Percentiles rank a stretch among this genome's conserved stretches.
Conservation (phyloP, 2,329 filamentous ascomycete genomes). For the Zasmidium cellare region DNA sequence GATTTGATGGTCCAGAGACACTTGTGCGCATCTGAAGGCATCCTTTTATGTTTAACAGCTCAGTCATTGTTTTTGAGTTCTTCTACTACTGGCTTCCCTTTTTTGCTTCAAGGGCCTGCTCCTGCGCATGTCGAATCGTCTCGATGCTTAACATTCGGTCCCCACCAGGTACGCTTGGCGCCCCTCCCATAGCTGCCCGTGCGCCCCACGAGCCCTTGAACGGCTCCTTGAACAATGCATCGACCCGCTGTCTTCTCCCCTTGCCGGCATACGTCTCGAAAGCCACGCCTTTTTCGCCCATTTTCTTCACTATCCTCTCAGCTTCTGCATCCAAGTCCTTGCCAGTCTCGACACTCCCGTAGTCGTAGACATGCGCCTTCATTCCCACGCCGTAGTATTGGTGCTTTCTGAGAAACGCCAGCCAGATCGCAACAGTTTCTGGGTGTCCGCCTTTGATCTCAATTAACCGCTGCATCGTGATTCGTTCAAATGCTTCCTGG, state of each 20-base stretch:
- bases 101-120: no score
- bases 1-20: no score
- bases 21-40: no score
- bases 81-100: no score
- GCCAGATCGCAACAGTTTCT: constrained; percentile 85
- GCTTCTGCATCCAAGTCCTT: constrained; percentile 38
- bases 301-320: constrained; percentile 26
- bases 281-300: constrained; percentile 22
- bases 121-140: no score
- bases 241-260: background rate
- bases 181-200: background rate
- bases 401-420: constrained; percentile 88
- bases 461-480: constrained; percentile 81
- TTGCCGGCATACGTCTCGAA: background rate
- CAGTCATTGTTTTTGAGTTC: no score
- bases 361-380: constrained; percentile 98
- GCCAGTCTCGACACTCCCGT: constrained; percentile 54
- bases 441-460: constrained; percentile 91
- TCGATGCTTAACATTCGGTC: no score
- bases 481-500: constrained; percentile 95
- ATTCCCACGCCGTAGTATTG: constrained; percentile 96
- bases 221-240: background rate
- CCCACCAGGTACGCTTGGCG: no score
- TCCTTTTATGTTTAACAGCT: no score
- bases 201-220: background rate